phyloP scores from a whole-genome alignment of 2,329 filamentous ascomycete genomes.

The Ustulina deusta region DNA sequence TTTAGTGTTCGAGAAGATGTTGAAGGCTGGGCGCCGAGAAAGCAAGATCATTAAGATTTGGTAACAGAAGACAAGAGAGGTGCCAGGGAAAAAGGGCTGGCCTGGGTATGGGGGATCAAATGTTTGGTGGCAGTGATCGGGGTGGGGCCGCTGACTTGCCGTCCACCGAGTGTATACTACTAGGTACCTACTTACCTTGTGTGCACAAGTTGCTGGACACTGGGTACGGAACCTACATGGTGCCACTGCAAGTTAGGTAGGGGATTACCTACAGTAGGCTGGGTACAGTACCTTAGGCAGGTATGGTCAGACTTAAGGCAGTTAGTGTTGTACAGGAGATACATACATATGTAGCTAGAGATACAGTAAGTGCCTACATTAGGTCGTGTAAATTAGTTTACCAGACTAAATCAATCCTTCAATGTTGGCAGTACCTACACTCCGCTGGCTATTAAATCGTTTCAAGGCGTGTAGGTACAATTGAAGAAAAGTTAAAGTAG shows the following conservation, averaged over 20 bases:
- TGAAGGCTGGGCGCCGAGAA: conserved; percentile 58
- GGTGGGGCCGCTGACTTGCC: conserved; percentile 31
- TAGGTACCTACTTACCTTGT: background rate
- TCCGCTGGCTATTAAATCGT: background rate
- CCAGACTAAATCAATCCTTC: background rate
- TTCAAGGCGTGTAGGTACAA: background rate
- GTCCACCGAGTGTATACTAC: background rate
- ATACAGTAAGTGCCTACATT: no score
- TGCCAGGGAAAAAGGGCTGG: conserved; percentile 33
- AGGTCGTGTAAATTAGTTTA: background rate
- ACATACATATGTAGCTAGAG: background rate
- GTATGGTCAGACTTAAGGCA: background rate
- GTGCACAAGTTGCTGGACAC: background rate
- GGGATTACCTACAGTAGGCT: no score
- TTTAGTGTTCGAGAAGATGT: conserved; percentile 45
- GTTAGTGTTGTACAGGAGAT: background rate
- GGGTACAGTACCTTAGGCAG: no score
- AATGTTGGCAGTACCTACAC: background rate
- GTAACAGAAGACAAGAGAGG: conserved; percentile 35
- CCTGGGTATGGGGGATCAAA: conserved; percentile 25
- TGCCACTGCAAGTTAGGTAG: no score
- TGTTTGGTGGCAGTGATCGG: conserved; percentile 20
- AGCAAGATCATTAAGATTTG: conserved; percentile 47
- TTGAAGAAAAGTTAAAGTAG: background rate
- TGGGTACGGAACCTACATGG: no score